Conservation (phyloP, 306 rosid genomes). For the Mimosa bimucronata region DNA sequence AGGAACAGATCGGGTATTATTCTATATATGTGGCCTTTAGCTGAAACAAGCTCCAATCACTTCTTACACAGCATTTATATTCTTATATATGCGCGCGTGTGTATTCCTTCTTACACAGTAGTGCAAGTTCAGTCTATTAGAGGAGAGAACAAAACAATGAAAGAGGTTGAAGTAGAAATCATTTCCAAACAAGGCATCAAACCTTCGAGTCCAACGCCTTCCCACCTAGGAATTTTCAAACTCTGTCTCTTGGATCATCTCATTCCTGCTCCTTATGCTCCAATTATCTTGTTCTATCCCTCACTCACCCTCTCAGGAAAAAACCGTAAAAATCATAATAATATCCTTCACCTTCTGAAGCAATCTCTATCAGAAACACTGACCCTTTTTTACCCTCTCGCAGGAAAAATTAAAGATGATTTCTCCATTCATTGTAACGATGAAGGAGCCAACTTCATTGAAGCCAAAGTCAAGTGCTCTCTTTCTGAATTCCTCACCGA, state of each 20-base stretch:
- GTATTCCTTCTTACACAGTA: too few relatives aligned
- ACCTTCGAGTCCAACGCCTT: constrained; percentile 50
- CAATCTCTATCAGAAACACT: constrained; percentile 53
- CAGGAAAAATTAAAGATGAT: constrained; percentile 52
- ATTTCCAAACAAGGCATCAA: constrained; percentile 47
- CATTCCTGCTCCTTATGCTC: constrained; percentile 35
- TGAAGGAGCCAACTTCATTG: constrained; percentile 42
- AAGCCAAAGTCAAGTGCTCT: constrained; percentile 34
- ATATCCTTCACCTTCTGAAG: constrained; percentile 33
- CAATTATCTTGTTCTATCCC: constrained; percentile 33
- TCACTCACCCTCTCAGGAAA: neutral
- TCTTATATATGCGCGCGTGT: too few relatives aligned
- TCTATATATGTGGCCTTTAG: too few relatives aligned
- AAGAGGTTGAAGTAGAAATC: constrained; percentile 28
- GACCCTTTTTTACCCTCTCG: constrained; percentile 51
- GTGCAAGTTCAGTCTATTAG: neutral
- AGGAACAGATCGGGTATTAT: too few relatives aligned
- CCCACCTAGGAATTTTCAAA: constrained; percentile 36
- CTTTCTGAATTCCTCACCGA: constrained; percentile 31
- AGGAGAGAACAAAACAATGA: neutral
- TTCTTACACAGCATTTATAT: neutral
- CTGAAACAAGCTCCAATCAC: neutral
- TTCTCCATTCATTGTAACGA: constrained; percentile 48
- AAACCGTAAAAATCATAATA: neutral
- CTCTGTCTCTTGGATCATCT: constrained; percentile 49